phyloP scores from a whole-genome alignment of 208 protist genomes.

The Crithidia bombi region DNA sequence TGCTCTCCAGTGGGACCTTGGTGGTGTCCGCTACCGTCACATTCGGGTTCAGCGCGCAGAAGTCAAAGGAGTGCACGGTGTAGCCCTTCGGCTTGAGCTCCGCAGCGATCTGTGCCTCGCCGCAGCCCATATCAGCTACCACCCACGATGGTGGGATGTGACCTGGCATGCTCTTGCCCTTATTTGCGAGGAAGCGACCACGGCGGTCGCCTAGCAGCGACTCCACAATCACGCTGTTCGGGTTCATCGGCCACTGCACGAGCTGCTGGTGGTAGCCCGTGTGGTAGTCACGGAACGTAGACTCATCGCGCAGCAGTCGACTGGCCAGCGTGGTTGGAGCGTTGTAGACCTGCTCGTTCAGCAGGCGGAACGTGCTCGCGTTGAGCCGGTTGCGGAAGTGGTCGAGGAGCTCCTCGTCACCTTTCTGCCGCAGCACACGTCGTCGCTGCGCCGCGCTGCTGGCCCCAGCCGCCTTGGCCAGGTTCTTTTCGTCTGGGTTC shows the following conservation, averaged over 20 bases:
- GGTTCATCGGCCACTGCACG: slow-evolving; percentile 93
- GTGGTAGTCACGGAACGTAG: slow-evolving; percentile 92
- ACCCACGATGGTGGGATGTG: slow-evolving; percentile 81
- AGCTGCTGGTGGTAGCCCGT: slow-evolving; percentile 93
- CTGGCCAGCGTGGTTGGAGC: slow-evolving; percentile 74
- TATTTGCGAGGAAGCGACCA: slow-evolving; percentile 79
- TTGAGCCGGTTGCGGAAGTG: slow-evolving; percentile 88
- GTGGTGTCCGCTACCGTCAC: slow-evolving; percentile 93
- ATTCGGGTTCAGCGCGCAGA: slow-evolving; percentile 66
- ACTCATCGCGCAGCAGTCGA: slow-evolving; percentile 79
- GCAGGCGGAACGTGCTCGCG: slow-evolving; percentile 83
- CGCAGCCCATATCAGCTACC: slow-evolving; percentile 97
- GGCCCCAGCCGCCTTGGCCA: slow-evolving; percentile 45
- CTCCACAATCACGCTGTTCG: slow-evolving; percentile 89
- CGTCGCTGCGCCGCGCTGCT: slow-evolving; percentile 88
- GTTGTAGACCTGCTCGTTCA: slow-evolving; percentile 92
- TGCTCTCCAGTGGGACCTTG: slow-evolving; percentile 78
- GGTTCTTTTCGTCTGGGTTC: slow-evolving; percentile 31
- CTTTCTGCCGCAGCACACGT: slow-evolving; percentile 65
- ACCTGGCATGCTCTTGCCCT: slow-evolving; percentile 82
- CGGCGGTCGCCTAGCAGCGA: slow-evolving; percentile 78
- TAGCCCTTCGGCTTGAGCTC: slow-evolving; percentile 75
- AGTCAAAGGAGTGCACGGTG: slow-evolving; percentile 96
- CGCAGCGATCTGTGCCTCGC: slow-evolving; percentile 92
- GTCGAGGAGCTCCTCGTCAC: slow-evolving; percentile 79